A percentile compares a stretch with the other conserved stretches of the same genome.
phyloP scores from a whole-genome alignment of 768 basidiomycete species.

The Boletus rubescentipes region DNA sequence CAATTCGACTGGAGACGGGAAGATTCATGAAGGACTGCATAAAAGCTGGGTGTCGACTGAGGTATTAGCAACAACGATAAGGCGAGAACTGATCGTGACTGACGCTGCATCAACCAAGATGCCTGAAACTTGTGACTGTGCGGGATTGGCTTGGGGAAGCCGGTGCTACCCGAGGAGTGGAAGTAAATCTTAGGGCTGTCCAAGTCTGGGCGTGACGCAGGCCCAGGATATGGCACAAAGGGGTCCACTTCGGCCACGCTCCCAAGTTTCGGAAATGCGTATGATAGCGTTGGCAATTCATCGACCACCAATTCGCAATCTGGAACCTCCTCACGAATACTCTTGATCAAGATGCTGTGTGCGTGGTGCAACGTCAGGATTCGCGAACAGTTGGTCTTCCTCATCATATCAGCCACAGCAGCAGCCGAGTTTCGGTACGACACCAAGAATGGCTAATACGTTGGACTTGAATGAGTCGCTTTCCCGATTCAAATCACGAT shows the following conservation, averaged over 20 bases:
- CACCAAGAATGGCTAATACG: constrained; percentile 31
- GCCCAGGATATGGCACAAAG: constrained; percentile 12
- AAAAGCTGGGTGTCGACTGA: neutral
- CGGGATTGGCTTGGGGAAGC: constrained; percentile 44
- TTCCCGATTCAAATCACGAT: constrained; percentile 25
- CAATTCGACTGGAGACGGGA: constrained; percentile 18
- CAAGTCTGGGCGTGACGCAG: neutral
- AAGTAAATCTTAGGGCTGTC: neutral
- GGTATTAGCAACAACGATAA: neutral
- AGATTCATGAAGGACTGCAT: neutral
- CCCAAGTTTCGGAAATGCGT: constrained; percentile 40
- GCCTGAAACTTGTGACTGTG: constrained; percentile 31
- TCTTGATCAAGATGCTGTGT: constrained; percentile 10
- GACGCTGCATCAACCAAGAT: constrained; percentile 34
- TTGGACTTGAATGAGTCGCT: constrained; percentile 11
- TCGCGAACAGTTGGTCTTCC: constrained; percentile 8
- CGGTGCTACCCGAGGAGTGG: constrained; percentile 40
- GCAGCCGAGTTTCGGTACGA: constrained; percentile 17
- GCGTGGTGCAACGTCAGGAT: constrained; percentile 11
- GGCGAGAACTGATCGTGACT: constrained; percentile 1
- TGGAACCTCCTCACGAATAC: neutral
- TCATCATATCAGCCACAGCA: constrained; percentile 8
- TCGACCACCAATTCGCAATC: constrained; percentile 3
- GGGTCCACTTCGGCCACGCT: constrained; percentile 20
- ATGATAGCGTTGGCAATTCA: constrained; percentile 17